Evolutionary conservation across 225 moss, liverwort and hornwort species (phyloP), one percentile per base, ranked within the genome.

Genomic region (Bryoerythrophyllum caledonicum): DNA sequence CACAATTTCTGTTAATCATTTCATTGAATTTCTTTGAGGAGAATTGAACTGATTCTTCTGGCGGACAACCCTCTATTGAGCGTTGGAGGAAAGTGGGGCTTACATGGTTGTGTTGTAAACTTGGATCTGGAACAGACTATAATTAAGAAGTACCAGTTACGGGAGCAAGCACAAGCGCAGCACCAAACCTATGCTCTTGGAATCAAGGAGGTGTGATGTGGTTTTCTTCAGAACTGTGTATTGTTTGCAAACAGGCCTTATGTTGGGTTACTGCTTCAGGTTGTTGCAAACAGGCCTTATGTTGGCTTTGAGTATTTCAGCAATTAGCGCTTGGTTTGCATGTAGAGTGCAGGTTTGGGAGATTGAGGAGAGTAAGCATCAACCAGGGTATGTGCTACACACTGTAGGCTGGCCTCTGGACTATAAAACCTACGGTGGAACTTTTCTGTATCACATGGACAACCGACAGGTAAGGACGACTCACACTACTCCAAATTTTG

Each of bases 371-470:
- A 38, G 38, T 38, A 38, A 38, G 38, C 38, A 38, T 8, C 79
- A 59, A 62, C 92, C 88, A 53, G 92, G 92, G 66, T 83, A 74
- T 76, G 81, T 85, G 52, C 80, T 92, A 26, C 92, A 92, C 71
- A 92, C 92, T n/a, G 64, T 92, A 34, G 92, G 90, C 40, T 92
- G 90, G 90, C 92, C 92, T 37, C 62, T 92, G 49, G 75, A 90
- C 77, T 52, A 44, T 63, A 82, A 66, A 27, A 90, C 92, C 19
- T 92, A 92, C 28, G 92, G 92, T 74, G 92, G 92, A 44, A 83
- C 83, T 61, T 92, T 92, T 80, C 6, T 90, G n/a, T 92, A 92
- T 76, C 92, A 92, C 80, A 92, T 90, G 92, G 88, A 92, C 63
- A 88, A 83, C 25, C 78, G 63, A 38, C 90, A 92, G 86, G 92